Conservation (phyloP, 2,329 filamentous ascomycete genomes). For the Magnaporthiopsis incrustans region DNA sequence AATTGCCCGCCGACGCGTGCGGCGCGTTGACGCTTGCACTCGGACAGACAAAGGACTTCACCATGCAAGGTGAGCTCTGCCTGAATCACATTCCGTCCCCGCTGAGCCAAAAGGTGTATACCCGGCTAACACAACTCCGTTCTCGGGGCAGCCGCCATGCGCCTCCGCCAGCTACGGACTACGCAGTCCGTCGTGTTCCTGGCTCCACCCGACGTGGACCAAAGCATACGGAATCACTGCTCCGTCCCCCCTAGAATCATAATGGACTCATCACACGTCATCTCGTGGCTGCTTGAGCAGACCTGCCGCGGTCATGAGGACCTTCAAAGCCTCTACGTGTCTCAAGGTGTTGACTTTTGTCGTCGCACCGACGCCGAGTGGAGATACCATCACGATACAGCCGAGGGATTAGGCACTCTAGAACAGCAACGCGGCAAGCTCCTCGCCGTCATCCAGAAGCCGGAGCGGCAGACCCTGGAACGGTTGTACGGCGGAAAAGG, state of each 20-base stretch:
- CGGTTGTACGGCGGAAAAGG: constrained; percentile 41
- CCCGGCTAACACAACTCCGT: too few species aligned
- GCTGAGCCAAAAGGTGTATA: too few species aligned
- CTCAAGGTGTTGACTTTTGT: constrained; percentile 55
- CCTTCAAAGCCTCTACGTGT: constrained; percentile 46
- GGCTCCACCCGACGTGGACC: constrained; percentile 52
- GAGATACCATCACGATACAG: constrained; percentile 32
- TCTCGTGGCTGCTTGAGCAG: constrained; percentile 56
- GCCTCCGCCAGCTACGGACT: constrained; percentile 60
- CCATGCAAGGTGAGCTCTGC: constrained; percentile 40
- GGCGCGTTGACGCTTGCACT: constrained; percentile 62
- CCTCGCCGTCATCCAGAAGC: constrained; percentile 35
- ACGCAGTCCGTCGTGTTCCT: constrained; percentile 59
- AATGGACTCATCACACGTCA: constrained; percentile 30
- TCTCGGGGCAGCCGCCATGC: constrained; percentile 48
- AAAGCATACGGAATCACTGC: constrained; percentile 45
- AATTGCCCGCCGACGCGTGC: constrained; percentile 47
- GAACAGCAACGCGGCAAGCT: constrained; percentile 27
- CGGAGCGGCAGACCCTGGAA: constrained; percentile 48
- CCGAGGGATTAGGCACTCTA: constrained; percentile 11
- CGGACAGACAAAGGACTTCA: constrained; percentile 56
- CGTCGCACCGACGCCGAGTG: constrained; percentile 40
- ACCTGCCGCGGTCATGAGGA: constrained; percentile 54
- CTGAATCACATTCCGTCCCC: too few species aligned
- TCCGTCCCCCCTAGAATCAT: too few species aligned